Base-by-base conservation (phyloP, 768 basidiomycete species). In the Tulasnella sp. region DNA sequence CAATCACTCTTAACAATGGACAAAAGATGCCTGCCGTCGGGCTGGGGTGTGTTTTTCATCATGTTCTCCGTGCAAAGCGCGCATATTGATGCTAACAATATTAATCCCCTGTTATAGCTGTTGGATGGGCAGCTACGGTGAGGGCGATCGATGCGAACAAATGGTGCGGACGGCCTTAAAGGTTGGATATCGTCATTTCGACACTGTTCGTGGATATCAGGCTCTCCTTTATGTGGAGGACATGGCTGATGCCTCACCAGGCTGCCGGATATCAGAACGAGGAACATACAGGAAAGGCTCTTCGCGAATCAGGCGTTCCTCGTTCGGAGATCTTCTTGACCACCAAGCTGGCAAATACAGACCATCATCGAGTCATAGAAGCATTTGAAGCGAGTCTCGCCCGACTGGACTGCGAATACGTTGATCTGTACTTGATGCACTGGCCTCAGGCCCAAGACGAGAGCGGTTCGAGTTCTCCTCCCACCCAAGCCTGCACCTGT, bases 181-280 rank as follows among this genome's bases (percentile, higher is more conserved):
- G 77, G 89, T 89, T 41, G 94, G 94, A 0, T 96, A 96, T 85
- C 89, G 94, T 75, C 95, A 97, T 86, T 90, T 97, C 82, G 95
- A 97, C 85, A 89, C 94, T n/a, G 95, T 95, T 3, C 90, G 64
- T 20, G 34, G 18, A 28, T 37, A 37, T 69, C 28, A 16, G 31
- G 28, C 20, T 37, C 28, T 64, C 34, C 18, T 69, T 14, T 37
- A 7, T 69, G 14, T 7, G 28, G 28, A 7, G 9, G 34, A 6
- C 37, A 37, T 31, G 6, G 12, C 64, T 90, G 90, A 88, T 93
- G 73, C 86, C 18, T 31, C 6, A 2, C 0, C 41, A 75, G 74
- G 74, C 74, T 11, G 31, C 74, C n/a, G 76, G 76, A 31, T 77
- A 77, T 77, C 44, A 50, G 54, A 91, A 89, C 79, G 90, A 91